Conservation (phyloP, 768 basidiomycete species). For the Filobasidium floriforme region DNA sequence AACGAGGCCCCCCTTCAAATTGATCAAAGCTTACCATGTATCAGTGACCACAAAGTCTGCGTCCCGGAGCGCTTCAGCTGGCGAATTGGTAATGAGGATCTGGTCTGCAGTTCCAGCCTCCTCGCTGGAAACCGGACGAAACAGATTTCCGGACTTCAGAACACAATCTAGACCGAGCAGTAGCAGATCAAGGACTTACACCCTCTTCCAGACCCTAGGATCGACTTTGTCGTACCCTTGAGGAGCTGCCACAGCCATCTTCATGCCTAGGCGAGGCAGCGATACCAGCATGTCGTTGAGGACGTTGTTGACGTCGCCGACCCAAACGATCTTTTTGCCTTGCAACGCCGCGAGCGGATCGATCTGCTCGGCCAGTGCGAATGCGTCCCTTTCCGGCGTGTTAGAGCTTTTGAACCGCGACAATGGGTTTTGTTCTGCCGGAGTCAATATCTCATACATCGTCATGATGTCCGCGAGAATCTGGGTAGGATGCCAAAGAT, state of each 20-base stretch:
- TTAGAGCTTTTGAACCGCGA: slow-evolving; percentile 18
- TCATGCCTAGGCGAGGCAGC: slow-evolving; percentile 81
- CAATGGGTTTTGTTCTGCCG: slow-evolving; percentile 7
- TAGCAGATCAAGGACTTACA: slow-evolving; percentile 47
- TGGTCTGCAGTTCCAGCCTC: slow-evolving; percentile 33
- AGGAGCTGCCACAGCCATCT: slow-evolving; percentile 76
- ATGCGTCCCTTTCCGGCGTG: slow-evolving; percentile 21
- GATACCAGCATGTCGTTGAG: slow-evolving; percentile 96
- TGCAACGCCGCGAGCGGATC: slow-evolving; percentile 54
- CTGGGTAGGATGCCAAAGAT: slow-evolving; percentile 94
- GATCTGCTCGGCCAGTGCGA: slow-evolving; percentile 14
- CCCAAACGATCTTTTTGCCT: slow-evolving; percentile 81
- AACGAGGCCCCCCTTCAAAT: not conserved
- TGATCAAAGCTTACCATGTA: slow-evolving; percentile 66
- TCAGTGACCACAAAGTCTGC: slow-evolving; percentile 97
- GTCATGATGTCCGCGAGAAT: slow-evolving; percentile 88
- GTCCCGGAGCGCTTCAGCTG: slow-evolving; percentile 73
- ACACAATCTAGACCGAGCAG: not conserved
- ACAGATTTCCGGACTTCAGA: not conserved
- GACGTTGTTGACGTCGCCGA: slow-evolving; percentile 92
- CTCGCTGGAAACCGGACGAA: slow-evolving; percentile 19
- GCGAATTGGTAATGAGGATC: slow-evolving; percentile 47
- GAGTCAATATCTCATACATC: slow-evolving; percentile 58
- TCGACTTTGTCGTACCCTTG: slow-evolving; percentile 48
- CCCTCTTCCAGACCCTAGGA: slow-evolving; percentile 67